Evolutionary conservation across 208 protist species (phyloP).

Genomic region (Trypanosoma rangeli): DNA sequence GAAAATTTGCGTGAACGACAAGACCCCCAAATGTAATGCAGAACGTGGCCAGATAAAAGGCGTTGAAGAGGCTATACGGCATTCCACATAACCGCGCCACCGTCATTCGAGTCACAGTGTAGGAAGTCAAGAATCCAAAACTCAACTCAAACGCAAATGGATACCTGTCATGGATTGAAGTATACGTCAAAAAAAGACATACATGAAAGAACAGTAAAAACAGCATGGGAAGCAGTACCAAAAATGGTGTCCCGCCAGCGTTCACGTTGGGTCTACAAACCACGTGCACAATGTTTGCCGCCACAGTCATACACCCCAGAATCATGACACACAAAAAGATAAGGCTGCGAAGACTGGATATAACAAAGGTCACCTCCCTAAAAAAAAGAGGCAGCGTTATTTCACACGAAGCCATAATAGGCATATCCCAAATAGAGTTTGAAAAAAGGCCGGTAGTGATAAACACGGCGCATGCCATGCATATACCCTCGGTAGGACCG

Average conservation of each 20-base stretch:
- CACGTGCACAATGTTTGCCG: slow-evolving; percentile 59
- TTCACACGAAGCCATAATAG: slow-evolving; percentile 42
- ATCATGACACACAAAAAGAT: slow-evolving; percentile 44
- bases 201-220: slow-evolving; percentile 48
- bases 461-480: slow-evolving; percentile 63
- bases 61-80: slow-evolving; percentile 56
- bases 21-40: slow-evolving; percentile 30
- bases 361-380: slow-evolving; percentile 18
- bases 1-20: slow-evolving; percentile 36
- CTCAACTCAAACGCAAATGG: slow-evolving; percentile 79
- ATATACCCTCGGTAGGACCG: slow-evolving; percentile 89
- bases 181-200: slow-evolving; percentile 44
- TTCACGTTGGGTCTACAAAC: slow-evolving; percentile 22
- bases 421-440: slow-evolving; percentile 45
- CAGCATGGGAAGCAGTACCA: slow-evolving; percentile 46
- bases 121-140: slow-evolving; percentile 68
- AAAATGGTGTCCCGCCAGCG: slow-evolving; percentile 31
- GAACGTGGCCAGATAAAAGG: slow-evolving; percentile 47
- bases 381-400: slow-evolving; percentile 22
- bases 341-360: slow-evolving; percentile 47
- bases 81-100: slow-evolving; percentile 75
- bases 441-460: slow-evolving; percentile 48
- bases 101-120: slow-evolving; percentile 76
- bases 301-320: slow-evolving; percentile 44
- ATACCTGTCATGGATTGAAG: slow-evolving; percentile 43